phyloP scores from a whole-genome alignment of 2,329 filamentous ascomycete genomes.

The Ilyonectria mors-panacis region DNA sequence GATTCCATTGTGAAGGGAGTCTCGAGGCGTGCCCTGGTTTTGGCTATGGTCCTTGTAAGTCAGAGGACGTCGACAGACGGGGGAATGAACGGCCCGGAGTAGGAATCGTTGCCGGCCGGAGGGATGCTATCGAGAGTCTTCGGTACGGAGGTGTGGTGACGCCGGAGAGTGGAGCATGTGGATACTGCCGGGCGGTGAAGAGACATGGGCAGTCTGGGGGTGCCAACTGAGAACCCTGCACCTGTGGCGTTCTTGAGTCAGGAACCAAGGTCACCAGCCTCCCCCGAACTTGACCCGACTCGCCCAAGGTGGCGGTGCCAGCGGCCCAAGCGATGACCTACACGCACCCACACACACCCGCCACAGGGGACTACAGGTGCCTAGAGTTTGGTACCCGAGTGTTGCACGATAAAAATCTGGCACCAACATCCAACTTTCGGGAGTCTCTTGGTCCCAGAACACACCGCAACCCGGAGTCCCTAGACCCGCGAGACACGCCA shows the following conservation, averaged over 20 bases:
- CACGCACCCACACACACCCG: no score
- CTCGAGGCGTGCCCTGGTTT: neutral
- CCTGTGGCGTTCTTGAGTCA: neutral
- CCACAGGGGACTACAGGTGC: no score
- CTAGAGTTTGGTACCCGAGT: no score
- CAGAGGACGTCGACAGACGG: neutral
- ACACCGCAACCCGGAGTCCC: conserved; percentile 39
- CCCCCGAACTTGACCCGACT: conserved; percentile 32
- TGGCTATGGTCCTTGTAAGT: neutral
- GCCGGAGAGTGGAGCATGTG: conserved; percentile 34
- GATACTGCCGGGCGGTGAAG: conserved; percentile 53
- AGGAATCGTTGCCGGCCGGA: neutral
- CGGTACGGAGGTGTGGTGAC: conserved; percentile 34
- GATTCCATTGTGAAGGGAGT: conserved; percentile 62
- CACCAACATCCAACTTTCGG: conserved; percentile 52
- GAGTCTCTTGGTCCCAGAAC: conserved; percentile 44
- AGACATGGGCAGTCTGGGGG: neutral
- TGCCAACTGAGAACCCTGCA: neutral
- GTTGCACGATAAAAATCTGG: conserved; percentile 53
- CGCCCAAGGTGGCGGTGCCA: conserved; percentile 31
- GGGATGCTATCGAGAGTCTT: conserved; percentile 9
- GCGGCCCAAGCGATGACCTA: no score
- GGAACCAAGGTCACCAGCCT: neutral
- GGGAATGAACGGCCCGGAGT: neutral
- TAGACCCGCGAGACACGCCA: conserved; percentile 46